A percentile compares a stretch with the other conserved stretches of the same genome.
phyloP scores from a whole-genome alignment of 805 yeast species.

The Barnettozyma salicaria region DNA sequence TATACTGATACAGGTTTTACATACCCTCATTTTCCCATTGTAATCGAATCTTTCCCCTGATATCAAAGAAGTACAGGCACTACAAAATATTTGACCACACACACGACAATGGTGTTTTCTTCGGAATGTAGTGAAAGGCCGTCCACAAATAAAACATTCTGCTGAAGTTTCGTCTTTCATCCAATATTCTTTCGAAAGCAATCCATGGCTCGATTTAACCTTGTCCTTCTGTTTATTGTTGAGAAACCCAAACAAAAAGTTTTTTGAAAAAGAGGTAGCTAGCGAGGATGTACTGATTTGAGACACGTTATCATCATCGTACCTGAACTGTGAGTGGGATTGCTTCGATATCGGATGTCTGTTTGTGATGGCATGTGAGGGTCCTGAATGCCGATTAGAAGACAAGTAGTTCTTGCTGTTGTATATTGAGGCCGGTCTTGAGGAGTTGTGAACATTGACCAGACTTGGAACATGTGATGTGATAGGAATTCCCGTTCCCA shows the following conservation, averaged over 20 bases:
- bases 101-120: constrained; percentile 92
- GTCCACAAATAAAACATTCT: constrained; percentile 80
- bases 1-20: constrained; percentile 61
- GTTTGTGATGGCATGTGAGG: neutral
- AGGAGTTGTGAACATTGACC: constrained; percentile 15
- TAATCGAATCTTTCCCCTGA: constrained; percentile 58
- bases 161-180: constrained; percentile 90
- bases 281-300: constrained; percentile 35
- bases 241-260: constrained; percentile 37
- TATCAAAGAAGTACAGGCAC: constrained; percentile 69
- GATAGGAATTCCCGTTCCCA: constrained; percentile 10
- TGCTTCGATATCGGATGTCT: constrained; percentile 5
- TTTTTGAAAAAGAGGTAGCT: constrained; percentile 37
- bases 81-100: constrained; percentile 94
- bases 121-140: constrained; percentile 76
- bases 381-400: neutral
- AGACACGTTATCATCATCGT: constrained; percentile 32
- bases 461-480: constrained; percentile 18
- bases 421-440: constrained; percentile 21
- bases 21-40: constrained; percentile 68
- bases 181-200: constrained; percentile 72
- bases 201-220: constrained; percentile 17
- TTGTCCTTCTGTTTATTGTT: constrained; percentile 27
- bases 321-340: constrained; percentile 12
- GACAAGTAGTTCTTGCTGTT: constrained; percentile 8